These are phyloP conservation scores for Nakazawaea populi DNA, from an alignment of 805 yeast genomes.

Conservation along the genomic window DNA sequence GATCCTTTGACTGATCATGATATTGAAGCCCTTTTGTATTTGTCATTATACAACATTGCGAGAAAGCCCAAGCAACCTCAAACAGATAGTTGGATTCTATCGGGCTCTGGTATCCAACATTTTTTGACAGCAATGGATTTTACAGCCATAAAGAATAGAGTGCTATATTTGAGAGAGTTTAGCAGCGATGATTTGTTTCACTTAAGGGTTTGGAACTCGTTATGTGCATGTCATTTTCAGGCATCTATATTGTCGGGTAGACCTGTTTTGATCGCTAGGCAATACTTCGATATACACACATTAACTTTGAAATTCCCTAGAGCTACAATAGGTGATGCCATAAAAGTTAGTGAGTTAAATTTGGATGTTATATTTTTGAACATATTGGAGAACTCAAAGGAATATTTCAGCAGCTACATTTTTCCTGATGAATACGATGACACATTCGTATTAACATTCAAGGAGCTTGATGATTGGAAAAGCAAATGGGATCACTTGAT, in stretches of 20 bases:
- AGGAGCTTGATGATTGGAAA: conserved; percentile 40
- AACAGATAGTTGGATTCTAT: conserved; percentile 46
- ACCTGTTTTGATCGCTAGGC: conserved; percentile 33
- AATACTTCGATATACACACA: conserved; percentile 35
- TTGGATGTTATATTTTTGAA: conserved; percentile 24
- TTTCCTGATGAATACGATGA: neutral
- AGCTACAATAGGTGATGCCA: conserved; percentile 48
- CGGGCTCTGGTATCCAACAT: conserved; percentile 46
- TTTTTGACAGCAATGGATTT: conserved; percentile 41
- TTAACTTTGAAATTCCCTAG: conserved; percentile 42
- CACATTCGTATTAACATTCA: conserved; percentile 17
- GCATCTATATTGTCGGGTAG: conserved; percentile 44
- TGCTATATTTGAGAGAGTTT: conserved; percentile 17
- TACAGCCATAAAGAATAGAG: conserved; percentile 32
- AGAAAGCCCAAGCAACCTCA: conserved; percentile 48
- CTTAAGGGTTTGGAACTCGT: conserved; percentile 45
- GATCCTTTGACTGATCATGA: conserved; percentile 54
- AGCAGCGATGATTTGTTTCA: conserved; percentile 41
- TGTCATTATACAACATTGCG: conserved; percentile 48
- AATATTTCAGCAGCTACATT: conserved; percentile 3
- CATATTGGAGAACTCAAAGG: conserved; percentile 14
- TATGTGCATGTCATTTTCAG: conserved; percentile 47
- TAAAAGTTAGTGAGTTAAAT: conserved; percentile 45
- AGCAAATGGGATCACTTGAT: conserved; percentile 38
- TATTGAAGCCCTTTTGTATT: conserved; percentile 52